Evolutionary conservation across 768 basidiomycete species (phyloP).

Genomic region (Boletus sp.): DNA sequence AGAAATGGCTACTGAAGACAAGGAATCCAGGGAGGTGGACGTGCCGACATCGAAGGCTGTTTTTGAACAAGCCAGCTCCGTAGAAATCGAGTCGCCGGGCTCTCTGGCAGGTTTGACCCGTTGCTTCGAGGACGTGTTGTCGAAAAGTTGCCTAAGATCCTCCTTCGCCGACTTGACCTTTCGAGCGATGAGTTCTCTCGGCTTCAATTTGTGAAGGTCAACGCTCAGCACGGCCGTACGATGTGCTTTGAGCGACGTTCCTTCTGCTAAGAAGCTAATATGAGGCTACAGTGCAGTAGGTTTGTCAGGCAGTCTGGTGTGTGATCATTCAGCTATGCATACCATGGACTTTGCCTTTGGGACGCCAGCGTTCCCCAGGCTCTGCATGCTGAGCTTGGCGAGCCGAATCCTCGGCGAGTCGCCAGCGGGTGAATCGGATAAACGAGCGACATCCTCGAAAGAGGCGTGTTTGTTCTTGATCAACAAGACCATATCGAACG

Average conservation of each 20-base stretch:
- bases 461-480: conserved; percentile 17
- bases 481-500: conserved; percentile 14
- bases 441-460: conserved; percentile 9
- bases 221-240: background rate
- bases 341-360: conserved; percentile 12
- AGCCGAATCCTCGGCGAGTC: background rate
- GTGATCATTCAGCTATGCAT: background rate
- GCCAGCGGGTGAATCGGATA: conserved; percentile 2
- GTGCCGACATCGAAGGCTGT: background rate
- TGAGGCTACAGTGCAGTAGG: conserved; percentile 5
- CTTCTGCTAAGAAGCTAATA: background rate
- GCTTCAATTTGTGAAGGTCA: background rate
- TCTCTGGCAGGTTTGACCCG: background rate
- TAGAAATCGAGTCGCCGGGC: background rate
- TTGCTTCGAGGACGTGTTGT: background rate
- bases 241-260: background rate
- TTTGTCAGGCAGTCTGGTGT: background rate
- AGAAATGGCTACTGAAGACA: too few species aligned
- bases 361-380: conserved; percentile 5
- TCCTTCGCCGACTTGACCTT: conserved; percentile 12
- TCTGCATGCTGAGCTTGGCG: background rate
- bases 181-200: conserved; percentile 1
- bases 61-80: background rate
- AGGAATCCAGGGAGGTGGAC: too few species aligned
- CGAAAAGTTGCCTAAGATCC: conserved; percentile 3